Conservation (phyloP, 2,329 filamentous ascomycete genomes). For the Botryotinia narcissicola region DNA sequence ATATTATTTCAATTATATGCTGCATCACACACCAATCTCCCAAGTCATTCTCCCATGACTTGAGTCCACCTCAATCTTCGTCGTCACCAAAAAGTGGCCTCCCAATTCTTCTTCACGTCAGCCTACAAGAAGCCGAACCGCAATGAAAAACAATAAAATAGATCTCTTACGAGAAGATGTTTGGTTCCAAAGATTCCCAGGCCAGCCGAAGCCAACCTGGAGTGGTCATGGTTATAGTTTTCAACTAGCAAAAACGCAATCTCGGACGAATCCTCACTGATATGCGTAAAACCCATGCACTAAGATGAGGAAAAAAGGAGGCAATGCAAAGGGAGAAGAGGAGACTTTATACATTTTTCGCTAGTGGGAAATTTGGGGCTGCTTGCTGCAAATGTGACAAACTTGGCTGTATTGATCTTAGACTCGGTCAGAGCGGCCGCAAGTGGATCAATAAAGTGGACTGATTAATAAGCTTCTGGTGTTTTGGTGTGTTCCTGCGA, state of each 20-base stretch:
- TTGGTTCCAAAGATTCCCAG: conserved; percentile 76
- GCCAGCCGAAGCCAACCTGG: conserved; percentile 63
- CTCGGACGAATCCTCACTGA: conserved; percentile 87
- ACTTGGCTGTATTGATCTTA: conserved; percentile 10
- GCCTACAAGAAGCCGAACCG: conserved; percentile 44
- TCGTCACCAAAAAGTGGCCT: background rate
- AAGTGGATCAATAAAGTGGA: background rate
- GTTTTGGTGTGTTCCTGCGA: background rate
- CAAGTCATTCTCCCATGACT: background rate
- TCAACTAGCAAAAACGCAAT: conserved; percentile 77
- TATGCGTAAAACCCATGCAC: conserved; percentile 60
- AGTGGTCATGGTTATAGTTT: conserved; percentile 64
- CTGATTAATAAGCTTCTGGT: fast-evolving
- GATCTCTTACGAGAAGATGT: conserved; percentile 39
- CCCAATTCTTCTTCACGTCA: conserved; percentile 50
- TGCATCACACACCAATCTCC: background rate
- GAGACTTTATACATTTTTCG: conserved; percentile 15
- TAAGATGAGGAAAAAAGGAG: conserved; percentile 51
- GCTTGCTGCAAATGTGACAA: conserved; percentile 14
- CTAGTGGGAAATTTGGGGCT: background rate
- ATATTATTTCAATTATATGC: background rate
- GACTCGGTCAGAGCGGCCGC: background rate
- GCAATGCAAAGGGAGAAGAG: conserved; percentile 15
- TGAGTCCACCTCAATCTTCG: no score
- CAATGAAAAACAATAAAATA: conserved; percentile 50